Evolutionary conservation across 257 asterid genomes (phyloP).

Genomic region (Oldenlandia corymbosa): DNA sequence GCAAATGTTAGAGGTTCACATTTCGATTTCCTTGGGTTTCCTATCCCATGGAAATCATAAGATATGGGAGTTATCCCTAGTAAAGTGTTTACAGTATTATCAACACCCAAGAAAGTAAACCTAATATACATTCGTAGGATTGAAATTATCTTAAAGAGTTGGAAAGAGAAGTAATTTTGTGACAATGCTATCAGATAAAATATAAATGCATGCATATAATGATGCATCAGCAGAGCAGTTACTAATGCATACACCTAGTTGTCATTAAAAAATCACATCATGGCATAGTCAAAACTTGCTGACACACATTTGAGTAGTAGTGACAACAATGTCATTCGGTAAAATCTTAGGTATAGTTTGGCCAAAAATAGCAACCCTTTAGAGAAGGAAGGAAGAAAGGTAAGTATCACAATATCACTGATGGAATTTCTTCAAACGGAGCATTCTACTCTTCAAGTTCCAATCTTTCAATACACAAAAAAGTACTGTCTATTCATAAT

Average conservation of each 20-base stretch:
- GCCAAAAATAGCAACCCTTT: neutral
- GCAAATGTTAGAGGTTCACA: slow-evolving; percentile 23
- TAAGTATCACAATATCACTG: neutral
- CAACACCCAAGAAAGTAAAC: neutral
- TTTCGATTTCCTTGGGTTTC: neutral
- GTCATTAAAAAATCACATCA: neutral
- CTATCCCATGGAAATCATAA: neutral
- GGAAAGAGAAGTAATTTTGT: neutral
- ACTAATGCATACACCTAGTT: no score
- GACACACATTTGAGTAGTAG: neutral
- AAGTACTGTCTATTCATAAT: neutral
- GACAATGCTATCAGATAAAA: neutral
- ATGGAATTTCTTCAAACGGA: neutral
- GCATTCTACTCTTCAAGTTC: neutral
- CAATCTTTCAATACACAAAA: neutral
- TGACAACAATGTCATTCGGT: neutral
- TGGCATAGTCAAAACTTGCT: neutral
- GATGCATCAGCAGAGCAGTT: neutral
- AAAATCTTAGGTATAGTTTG: neutral
- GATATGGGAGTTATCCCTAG: neutral
- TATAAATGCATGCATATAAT: neutral
- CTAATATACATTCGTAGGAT: neutral
- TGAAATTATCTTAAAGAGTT: neutral
- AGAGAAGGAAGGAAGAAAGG: neutral
- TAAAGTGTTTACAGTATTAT: neutral